Conservation (phyloP, 129 eudicot genomes). For the Escallonia herrerae region DNA sequence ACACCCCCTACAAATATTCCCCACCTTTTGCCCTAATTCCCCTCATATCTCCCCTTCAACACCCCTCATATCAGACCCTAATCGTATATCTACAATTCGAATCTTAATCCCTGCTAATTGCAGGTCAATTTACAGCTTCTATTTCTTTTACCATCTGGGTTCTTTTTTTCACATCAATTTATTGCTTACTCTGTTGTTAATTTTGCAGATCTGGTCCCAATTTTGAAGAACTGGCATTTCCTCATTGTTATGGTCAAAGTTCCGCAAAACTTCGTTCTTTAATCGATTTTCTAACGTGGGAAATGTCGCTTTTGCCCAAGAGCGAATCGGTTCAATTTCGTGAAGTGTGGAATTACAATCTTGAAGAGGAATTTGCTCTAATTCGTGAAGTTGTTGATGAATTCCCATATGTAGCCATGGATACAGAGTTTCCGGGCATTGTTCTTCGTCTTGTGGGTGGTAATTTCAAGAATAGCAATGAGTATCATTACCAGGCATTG, state of each 20-base stretch:
- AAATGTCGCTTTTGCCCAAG: conserved; percentile 67
- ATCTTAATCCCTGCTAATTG: neutral
- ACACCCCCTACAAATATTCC: too few relatives aligned
- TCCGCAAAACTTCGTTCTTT: conserved; percentile 10
- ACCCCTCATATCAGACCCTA: too few relatives aligned
- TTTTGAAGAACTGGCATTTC: conserved; percentile 4
- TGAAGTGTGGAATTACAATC: conserved; percentile 79
- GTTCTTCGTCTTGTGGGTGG: conserved; percentile 86
- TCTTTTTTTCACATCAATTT: too few relatives aligned
- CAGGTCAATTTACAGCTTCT: neutral
- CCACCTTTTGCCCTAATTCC: too few relatives aligned
- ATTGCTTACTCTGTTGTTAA: neutral
- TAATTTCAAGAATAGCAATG: conserved; percentile 56
- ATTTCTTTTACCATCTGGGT: neutral
- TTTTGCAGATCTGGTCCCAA: conserved; percentile 30
- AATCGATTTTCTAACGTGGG: conserved; percentile 9
- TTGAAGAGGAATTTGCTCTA: conserved; percentile 68
- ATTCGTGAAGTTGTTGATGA: conserved; percentile 66
- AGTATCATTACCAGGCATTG: conserved; percentile 68
- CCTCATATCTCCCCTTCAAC: too few relatives aligned
- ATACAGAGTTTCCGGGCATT: conserved; percentile 84
- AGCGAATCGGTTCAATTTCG: conserved; percentile 73
- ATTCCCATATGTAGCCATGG: conserved; percentile 76
- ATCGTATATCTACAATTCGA: too few relatives aligned
- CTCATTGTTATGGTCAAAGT: conserved; percentile 1